Evolutionary conservation across 371 early-diverging fungal genomes (phyloP).

Genomic region (Phascolomyces articulosus): DNA sequence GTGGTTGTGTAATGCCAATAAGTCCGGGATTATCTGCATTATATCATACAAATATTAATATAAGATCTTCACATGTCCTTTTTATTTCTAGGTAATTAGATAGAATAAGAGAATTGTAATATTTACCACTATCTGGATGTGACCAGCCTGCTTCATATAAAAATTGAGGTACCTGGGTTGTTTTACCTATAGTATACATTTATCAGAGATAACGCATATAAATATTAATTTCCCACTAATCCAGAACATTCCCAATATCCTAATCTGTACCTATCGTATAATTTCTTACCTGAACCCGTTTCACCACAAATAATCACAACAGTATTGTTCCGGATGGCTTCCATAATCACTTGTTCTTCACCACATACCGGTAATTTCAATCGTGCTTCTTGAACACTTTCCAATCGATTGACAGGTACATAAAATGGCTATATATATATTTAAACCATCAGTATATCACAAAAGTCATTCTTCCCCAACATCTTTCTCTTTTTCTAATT

Average conservation of each 20-base stretch:
- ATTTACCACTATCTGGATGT: slow-evolving; percentile 69
- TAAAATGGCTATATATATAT: slow-evolving; percentile 64
- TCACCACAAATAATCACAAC: slow-evolving; percentile 95
- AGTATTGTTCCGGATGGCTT: slow-evolving; percentile 83
- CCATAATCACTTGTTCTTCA: slow-evolving; percentile 98
- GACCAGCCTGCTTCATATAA: slow-evolving; percentile 96
- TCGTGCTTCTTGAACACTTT: slow-evolving; percentile 77
- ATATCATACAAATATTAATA: too few relatives aligned
- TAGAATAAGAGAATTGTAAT: too few relatives aligned
- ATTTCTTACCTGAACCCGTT: slow-evolving; percentile 98
- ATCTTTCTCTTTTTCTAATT: too few relatives aligned
- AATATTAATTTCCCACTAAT: too few relatives aligned
- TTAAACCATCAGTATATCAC: too few relatives aligned
- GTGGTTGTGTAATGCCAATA: slow-evolving; percentile 98
- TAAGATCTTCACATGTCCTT: too few relatives aligned
- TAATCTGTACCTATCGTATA: slow-evolving; percentile 44
- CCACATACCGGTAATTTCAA: slow-evolving; percentile 84
- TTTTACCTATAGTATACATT: slow-evolving; percentile 99
- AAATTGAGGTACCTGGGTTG: slow-evolving; percentile 98
- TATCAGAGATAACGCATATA: too few relatives aligned
- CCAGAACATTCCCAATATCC: too few relatives aligned
- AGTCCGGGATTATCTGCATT: slow-evolving; percentile 74
- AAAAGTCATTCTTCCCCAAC: too few relatives aligned
- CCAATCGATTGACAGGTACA: slow-evolving; percentile 77
- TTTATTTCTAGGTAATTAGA: too few relatives aligned